Evolutionary conservation across 495 filamentous ascomycete genomes (phyloP).

Genomic region (Hypoxylon lienhwacheense): DNA sequence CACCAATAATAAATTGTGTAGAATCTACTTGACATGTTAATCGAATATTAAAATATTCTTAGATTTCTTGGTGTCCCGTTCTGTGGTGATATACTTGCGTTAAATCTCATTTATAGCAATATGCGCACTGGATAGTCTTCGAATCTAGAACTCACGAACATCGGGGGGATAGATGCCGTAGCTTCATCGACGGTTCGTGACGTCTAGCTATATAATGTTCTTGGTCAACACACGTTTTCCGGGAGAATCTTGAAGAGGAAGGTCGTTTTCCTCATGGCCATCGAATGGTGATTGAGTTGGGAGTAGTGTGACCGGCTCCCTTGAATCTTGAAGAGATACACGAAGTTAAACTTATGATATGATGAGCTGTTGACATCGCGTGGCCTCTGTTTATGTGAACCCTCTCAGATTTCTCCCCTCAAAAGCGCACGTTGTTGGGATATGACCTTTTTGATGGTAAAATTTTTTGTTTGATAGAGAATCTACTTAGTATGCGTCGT

Average conservation of each 20-base stretch:
- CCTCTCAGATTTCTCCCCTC: too few relatives aligned
- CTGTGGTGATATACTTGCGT: constrained; percentile 3
- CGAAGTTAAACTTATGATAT: neutral
- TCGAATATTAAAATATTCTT: constrained; percentile 1
- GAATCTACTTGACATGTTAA: constrained; percentile 13
- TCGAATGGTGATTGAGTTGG: constrained; percentile 15
- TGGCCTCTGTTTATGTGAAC: too few relatives aligned
- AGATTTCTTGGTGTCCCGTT: constrained; percentile 5
- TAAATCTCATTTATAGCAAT: constrained; percentile 15
- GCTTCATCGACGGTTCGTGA: constrained; percentile 16
- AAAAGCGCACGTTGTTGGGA: too few relatives aligned
- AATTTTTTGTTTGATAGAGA: too few relatives aligned
- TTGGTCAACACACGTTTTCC: constrained; percentile 17
- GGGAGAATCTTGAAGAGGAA: constrained; percentile 35
- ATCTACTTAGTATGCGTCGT: too few relatives aligned
- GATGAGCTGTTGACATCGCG: neutral
- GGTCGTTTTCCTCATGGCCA: constrained; percentile 20
- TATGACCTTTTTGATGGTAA: too few relatives aligned
- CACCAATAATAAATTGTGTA: constrained; percentile 22
- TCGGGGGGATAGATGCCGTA: constrained; percentile 11
- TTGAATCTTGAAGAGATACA: constrained; percentile 11
- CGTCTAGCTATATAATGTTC: constrained; percentile 2
- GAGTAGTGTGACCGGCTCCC: constrained; percentile 1
- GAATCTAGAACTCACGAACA: constrained; percentile 28
- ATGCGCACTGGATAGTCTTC: constrained; percentile 15